Base-by-base conservation (phyloP, 2,329 filamentous ascomycete genomes). In the Simplicillium aogashimaense region DNA sequence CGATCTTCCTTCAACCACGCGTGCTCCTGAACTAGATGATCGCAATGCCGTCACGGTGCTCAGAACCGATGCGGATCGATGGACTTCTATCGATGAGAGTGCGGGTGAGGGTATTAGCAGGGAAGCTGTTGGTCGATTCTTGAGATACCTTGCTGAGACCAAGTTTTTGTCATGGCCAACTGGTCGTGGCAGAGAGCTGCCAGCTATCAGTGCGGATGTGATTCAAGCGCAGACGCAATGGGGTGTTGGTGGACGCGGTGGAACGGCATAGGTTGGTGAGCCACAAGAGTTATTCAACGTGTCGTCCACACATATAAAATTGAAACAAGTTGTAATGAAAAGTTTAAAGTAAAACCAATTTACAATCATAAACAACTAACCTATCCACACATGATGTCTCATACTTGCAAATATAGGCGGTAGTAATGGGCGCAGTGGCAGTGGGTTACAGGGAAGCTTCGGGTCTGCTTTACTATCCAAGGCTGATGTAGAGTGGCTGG, bases 11-110 rank as follows among this genome's bases (percentile, higher is more conserved):
- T 69, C 69, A 20, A 76, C 77, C 47, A 84, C 81, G 29, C 76
- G 76, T 42, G 81, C 82, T 0, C 81, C 81, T 0, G 80, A 83
- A 52, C 67, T 87, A n/a, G 76, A 83, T 45, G 81, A 57, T 18
- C 35, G 52, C 3, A 87, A 92, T 53, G 76, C 86, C 0, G 69
- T 74, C 2, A 63, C 66, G 2, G 74, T 81, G 1, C 67, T 94
- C 17, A 74, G 74, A 54, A 69, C 70, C 3, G 82, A 89, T 52
- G 68, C 68, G 1, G 65, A 70, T 39, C 55, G 71, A 69, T 72
- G 73, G 74, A 72, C 76, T 1, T 71, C 70, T 1, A 56, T 74
- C 29, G 76, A 81, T 47, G 71, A 70, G 48, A 76, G 71, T 36
- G 63, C 64, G 0, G 55, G 77, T 17, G 50, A 58, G 13, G 55